Evolutionary conservation across 805 yeast genomes (phyloP).

Genomic region (Tetrapisispora fleetii): DNA sequence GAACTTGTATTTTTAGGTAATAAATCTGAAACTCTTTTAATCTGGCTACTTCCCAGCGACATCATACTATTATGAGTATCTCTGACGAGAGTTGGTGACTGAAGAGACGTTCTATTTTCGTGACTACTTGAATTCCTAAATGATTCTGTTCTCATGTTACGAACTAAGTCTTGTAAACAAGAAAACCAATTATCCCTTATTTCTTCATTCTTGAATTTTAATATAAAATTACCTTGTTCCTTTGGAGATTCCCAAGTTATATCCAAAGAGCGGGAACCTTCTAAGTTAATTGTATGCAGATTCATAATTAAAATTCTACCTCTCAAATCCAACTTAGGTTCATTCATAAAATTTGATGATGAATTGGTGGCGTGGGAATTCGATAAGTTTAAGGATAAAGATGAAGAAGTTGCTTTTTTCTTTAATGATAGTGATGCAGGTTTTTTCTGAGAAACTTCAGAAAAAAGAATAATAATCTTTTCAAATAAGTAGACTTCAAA

Average conservation of each 20-base stretch:
- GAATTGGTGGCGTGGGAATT: constrained; percentile 7
- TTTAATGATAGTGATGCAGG: constrained; percentile 36
- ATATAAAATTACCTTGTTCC: constrained; percentile 77
- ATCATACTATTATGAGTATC: constrained; percentile 22
- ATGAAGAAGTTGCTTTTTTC: constrained; percentile 28
- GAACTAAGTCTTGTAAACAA: constrained; percentile 38
- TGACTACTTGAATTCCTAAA: constrained; percentile 22
- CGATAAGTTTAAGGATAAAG: constrained; percentile 10
- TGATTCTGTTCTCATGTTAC: constrained; percentile 27
- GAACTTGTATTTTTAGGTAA: constrained; percentile 17
- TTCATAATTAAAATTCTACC: constrained; percentile 78
- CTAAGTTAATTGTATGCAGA: constrained; percentile 37
- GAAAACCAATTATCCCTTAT: constrained; percentile 71
- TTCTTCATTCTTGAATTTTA: constrained; percentile 79
- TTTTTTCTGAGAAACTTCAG: constrained; percentile 45
- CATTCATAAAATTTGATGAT: constrained; percentile 10
- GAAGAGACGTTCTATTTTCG: constrained; percentile 18
- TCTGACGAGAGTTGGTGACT: constrained; percentile 6
- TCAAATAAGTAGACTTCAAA: constrained; percentile 87
- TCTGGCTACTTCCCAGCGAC: constrained; percentile 16
- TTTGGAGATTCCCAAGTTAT: constrained; percentile 77
- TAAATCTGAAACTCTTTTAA: constrained; percentile 24
- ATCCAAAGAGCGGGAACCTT: constrained; percentile 47
- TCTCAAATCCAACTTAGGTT: constrained; percentile 48
- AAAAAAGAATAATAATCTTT: constrained; percentile 51